phyloP scores from a whole-genome alignment of 805 yeast species.

The Wickerhamiella sorbophila region DNA sequence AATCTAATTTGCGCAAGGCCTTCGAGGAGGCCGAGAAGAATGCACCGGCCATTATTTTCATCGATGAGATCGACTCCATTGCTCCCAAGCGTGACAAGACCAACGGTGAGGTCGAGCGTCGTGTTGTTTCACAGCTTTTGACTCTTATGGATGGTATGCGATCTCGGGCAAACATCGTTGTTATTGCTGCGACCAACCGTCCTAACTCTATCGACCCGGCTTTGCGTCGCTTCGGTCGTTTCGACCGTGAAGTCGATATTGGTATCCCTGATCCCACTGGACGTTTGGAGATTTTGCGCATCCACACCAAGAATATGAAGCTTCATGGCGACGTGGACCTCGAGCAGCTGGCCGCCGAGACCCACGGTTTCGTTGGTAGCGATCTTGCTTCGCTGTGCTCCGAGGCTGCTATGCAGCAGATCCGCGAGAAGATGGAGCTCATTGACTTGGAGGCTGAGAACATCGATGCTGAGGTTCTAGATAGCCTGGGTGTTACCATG shows the following conservation, averaged over 20 bases:
- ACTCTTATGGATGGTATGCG: constrained; percentile 99
- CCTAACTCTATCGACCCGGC: constrained; percentile 82
- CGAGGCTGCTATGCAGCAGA: constrained; percentile 99
- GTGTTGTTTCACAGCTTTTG: constrained; percentile 94
- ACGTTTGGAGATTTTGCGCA: constrained; percentile 89
- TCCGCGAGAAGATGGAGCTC: constrained; percentile 97
- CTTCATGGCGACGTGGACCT: constrained; percentile 88
- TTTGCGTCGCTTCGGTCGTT: constrained; percentile 71
- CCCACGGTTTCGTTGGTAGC: constrained; percentile 99
- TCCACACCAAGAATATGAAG: constrained; percentile 98
- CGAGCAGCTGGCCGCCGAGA: constrained; percentile 90
- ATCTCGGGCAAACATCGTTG: constrained; percentile 96
- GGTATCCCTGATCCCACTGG: constrained; percentile 98
- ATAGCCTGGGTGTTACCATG: constrained; percentile 95
- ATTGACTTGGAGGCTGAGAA: constrained; percentile 93
- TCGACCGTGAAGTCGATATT: constrained; percentile 75
- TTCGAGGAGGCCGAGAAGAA: constrained; percentile 99
- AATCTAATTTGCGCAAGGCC: constrained; percentile 91
- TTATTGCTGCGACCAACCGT: constrained; percentile 92
- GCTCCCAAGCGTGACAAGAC: constrained; percentile 99
- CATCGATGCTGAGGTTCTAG: constrained; percentile 92
- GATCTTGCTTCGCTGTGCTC: constrained; percentile 97
- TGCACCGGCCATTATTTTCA: constrained; percentile 93
- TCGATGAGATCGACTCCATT: constrained; percentile 96
- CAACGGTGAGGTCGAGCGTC: constrained; percentile 97